Evolutionary conservation across 805 yeast species (phyloP), one percentile per base, ranked within the genome.

Genomic region (Cyberlindnera saturnus): DNA sequence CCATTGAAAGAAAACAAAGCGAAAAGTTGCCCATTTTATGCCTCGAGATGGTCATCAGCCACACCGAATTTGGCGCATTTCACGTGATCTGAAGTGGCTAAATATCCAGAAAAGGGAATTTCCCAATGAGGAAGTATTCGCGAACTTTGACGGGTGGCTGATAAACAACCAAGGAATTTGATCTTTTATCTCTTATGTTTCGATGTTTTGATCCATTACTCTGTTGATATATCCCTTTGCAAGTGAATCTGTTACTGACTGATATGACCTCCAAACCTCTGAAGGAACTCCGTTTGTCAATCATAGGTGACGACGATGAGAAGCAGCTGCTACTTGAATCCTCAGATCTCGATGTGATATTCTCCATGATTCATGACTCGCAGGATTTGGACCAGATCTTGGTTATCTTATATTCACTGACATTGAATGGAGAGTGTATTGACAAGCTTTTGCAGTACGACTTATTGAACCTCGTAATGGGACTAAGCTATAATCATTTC

Each of bases 221-320:
- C 28, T 23, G 10, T 23, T 23, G 10, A 23, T 23, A 8, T 23
- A 5, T 23, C 28, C 11, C 28, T 23, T 23, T 23, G 28, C 9
- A 2, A 23, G 28, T 23, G 28, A 23, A 9, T 10, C 11, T 23
- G 23, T 13, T 23, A 4, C 28, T 4, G 11, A 23, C 28, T 23
- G 11, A 23, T 23, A 20, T 17, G 34, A 39, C 46, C 3, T 43
- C 32, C 17, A 20, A 15, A n/a, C 34, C 50, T 9, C 38, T 53
- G 8, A 29, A 41, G 32, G 51, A 47, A 15, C 35, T 48, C 0
- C 42, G 58, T 14, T 47, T 54, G 17, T 45, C 52, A 10, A 46
- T 54, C 29, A 50, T 54, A 28, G 58, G 58, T 10, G 58, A 54
- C 37, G 55, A 50, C 11, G 58, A 52, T 28, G 52, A 46, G 46